Base-by-base conservation (phyloP, 139 green algal genomes). In the Klebsormidium nitens region DNA sequence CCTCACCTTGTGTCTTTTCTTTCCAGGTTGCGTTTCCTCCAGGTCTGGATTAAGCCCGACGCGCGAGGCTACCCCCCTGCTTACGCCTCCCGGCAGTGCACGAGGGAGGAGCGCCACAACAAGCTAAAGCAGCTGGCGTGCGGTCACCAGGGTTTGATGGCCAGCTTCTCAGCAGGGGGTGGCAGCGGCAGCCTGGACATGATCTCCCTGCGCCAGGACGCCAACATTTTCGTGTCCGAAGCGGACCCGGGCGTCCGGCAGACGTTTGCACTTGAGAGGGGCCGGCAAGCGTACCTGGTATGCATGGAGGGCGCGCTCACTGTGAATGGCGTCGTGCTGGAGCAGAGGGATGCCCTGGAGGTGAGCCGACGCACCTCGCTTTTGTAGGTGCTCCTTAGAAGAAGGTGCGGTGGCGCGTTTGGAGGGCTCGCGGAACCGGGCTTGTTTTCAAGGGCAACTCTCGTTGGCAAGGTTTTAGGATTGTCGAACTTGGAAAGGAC, bases 1-100 rank as follows among this genome's bases (percentile, higher is more conserved):
- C n/a, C n/a, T n/a, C n/a, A n/a, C n/a, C n/a, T n/a, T n/a, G n/a
- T n/a, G n/a, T n/a, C n/a, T n/a, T n/a, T n/a, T n/a, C 5, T 47
- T 14, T 58, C 40, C 69, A 77, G 69, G 29, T 37, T 78, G 28
- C 72, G 72, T 6, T 79, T 79, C n/a, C 44, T 77, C 26, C 72
- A 77, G 47, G 28, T 77, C 23, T 80, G 72, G 72, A 72, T 80
- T 5, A 80, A 71, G 39, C 72, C 72, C 14, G 62, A 77, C 23
- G n/a, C 23, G 23, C 35, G 34, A 11, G 50, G 72, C 11, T 42
- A 77, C 23, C 57, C 44, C 26, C 72, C 72, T n/a, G 77, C 77
- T 37, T 80, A 80, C 29, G 65, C 66, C 28, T 80, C 72, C 1
- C 56, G 72, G 11, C 26, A n/a, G n/a, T n/a, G n/a, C n/a, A n/a